Evolutionary conservation across 805 yeast species (phyloP).

Genomic region (Komagataella kurtzmanii): DNA sequence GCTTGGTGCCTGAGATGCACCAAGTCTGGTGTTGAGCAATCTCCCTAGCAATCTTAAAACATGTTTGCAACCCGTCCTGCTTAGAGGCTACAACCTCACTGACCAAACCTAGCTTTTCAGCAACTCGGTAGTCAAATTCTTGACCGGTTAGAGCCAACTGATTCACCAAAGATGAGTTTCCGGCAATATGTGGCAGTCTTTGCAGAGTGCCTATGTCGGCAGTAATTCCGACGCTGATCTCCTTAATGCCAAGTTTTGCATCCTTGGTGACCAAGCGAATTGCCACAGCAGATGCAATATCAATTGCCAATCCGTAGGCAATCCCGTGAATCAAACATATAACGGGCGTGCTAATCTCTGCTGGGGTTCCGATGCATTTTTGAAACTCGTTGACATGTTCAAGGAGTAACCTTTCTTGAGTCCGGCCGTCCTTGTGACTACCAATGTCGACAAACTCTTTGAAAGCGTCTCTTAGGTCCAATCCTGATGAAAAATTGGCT

Average conservation of each 20-base stretch:
- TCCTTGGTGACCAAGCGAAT: constrained; percentile 44
- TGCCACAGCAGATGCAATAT: constrained; percentile 44
- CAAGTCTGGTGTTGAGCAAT: constrained; percentile 37
- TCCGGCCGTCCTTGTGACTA: constrained; percentile 8
- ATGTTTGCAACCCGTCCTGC: constrained; percentile 33
- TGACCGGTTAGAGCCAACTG: constrained; percentile 54
- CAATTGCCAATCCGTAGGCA: constrained; percentile 53
- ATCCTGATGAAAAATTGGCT: constrained; percentile 48
- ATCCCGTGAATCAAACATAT: constrained; percentile 56
- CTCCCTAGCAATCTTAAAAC: constrained; percentile 31
- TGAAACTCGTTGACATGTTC: constrained; percentile 44
- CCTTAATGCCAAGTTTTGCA: constrained; percentile 45
- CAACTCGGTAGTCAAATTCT: constrained; percentile 39
- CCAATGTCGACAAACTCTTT: constrained; percentile 7
- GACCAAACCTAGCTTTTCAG: constrained; percentile 41
- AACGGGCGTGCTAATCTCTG: constrained; percentile 42
- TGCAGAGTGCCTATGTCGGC: constrained; percentile 75
- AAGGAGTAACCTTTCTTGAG: constrained; percentile 16
- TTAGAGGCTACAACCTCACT: constrained; percentile 29
- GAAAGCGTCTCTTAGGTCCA: constrained; percentile 31
- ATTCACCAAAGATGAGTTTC: constrained; percentile 42
- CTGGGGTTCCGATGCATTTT: constrained; percentile 33
- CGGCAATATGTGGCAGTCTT: constrained; percentile 40
- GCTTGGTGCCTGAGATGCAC: constrained; percentile 54
- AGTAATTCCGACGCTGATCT: constrained; percentile 59